A percentile compares a stretch with the other conserved stretches of the same genome.
Conservation (phyloP, 192 early-diverging fungal genomes). For the Coemansia erecta region DNA sequence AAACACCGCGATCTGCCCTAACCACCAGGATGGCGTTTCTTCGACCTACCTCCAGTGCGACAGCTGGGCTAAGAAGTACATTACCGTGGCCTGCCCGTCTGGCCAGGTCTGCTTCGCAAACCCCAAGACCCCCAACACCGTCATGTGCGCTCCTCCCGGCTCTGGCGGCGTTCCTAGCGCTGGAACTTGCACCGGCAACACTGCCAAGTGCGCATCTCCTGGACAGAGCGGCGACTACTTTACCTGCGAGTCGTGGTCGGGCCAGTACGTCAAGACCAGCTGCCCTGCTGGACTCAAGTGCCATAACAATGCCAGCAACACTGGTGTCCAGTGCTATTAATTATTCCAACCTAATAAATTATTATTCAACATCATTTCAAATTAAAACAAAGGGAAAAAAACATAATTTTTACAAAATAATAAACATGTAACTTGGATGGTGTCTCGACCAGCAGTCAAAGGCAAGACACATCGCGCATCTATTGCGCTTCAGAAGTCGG, state of each 20-base stretch:
- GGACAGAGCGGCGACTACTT: constrained; percentile 34
- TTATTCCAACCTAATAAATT: neutral
- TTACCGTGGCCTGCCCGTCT: constrained; percentile 24
- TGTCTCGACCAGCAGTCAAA: no score
- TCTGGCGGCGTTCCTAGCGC: constrained; percentile 36
- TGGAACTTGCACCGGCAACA: constrained; percentile 41
- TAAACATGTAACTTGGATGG: no score
- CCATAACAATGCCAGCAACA: constrained; percentile 41
- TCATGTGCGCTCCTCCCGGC: constrained; percentile 41
- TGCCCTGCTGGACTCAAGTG: constrained; percentile 43
- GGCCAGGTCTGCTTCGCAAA: constrained; percentile 50
- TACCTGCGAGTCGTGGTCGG: constrained; percentile 46
- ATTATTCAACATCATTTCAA: constrained; percentile 1
- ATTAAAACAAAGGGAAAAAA: neutral
- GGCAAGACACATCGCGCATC: neutral
- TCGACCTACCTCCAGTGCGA: constrained; percentile 46
- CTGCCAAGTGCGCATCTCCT: constrained; percentile 32
- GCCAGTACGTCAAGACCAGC: constrained; percentile 29
- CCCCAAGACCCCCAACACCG: constrained; percentile 26
- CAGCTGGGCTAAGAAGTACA: constrained; percentile 36
- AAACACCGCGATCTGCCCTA: constrained; percentile 40
- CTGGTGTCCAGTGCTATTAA: constrained; percentile 37
- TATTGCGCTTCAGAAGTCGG: neutral
- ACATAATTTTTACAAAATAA: neutral
- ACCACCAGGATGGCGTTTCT: constrained; percentile 39